Percentiles rank a stretch among this genome's conserved stretches.
Conservation (phyloP, 805 yeast genomes). For the Candida patagonica region DNA sequence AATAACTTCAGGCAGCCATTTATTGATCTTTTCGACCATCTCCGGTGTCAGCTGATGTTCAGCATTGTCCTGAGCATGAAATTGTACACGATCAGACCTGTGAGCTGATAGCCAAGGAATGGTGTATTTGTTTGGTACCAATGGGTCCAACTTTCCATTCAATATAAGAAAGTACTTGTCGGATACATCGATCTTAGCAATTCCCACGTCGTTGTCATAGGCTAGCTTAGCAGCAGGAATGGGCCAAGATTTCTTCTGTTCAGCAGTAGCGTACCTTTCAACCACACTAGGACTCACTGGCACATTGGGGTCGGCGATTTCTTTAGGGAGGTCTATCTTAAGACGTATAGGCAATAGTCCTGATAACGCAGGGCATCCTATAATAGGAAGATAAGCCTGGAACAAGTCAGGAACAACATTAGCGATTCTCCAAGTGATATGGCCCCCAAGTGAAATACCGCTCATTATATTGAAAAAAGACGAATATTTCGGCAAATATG, state of each 20-base stretch:
- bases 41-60: conserved; percentile 26
- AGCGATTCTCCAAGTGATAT: conserved; percentile 37
- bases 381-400: conserved; percentile 10
- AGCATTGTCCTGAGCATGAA: conserved; percentile 22
- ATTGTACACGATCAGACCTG: conserved; percentile 11
- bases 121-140: conserved; percentile 28
- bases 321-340: neutral
- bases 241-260: conserved; percentile 14
- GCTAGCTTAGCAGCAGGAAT: conserved; percentile 11
- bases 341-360: conserved; percentile 32
- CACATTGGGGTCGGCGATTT: neutral
- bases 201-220: conserved; percentile 9
- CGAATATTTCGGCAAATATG: conserved; percentile 18
- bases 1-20: conserved; percentile 1
- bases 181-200: conserved; percentile 7
- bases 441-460: conserved; percentile 52
- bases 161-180: conserved; percentile 23
- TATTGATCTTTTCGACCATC: conserved; percentile 15
- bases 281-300: neutral
- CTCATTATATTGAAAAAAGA: conserved; percentile 28
- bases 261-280: neutral
- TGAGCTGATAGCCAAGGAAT: conserved; percentile 7
- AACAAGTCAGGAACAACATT: conserved; percentile 20
- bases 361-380: conserved; percentile 41
- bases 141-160: conserved; percentile 27